Percentiles rank a stretch among this genome's conserved stretches.
phyloP scores from a whole-genome alignment of 1,284 basidiomycete genomes.

The Sanghuangporus weigelae region DNA sequence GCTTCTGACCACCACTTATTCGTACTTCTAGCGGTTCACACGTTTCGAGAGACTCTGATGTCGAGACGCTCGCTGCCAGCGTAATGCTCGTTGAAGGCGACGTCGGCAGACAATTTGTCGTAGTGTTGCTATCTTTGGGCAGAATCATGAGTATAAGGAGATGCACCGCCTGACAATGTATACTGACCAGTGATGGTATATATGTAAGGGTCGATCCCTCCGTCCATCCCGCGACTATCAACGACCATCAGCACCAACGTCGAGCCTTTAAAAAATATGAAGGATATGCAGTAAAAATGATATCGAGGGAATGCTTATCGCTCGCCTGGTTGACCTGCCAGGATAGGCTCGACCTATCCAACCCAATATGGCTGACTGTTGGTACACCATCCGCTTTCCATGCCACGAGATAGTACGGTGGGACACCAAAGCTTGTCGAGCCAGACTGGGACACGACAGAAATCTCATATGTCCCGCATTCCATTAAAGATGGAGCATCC shows the following conservation, averaged over 20 bases:
- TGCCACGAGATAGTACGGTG: constrained; percentile 47
- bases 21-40: constrained; percentile 44
- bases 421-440: constrained; percentile 23
- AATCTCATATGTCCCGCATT: not conserved
- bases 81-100: constrained; percentile 29
- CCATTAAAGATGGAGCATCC: not conserved
- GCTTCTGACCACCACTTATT: constrained; percentile 40
- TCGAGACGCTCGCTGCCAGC: constrained; percentile 39
- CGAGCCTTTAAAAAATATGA: constrained; percentile 29
- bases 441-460: not conserved
- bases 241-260: constrained; percentile 38
- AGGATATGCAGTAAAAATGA: not conserved
- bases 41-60: constrained; percentile 29
- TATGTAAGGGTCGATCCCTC: constrained; percentile 31
- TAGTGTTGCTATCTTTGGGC: constrained; percentile 26
- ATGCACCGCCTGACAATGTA: not conserved
- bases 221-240: constrained; percentile 40
- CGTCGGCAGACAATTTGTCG: constrained; percentile 30
- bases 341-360: constrained; percentile 31
- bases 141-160: constrained; percentile 5
- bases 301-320: constrained; percentile 27
- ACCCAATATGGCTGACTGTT: constrained; percentile 35
- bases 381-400: constrained; percentile 38
- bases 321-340: constrained; percentile 40
- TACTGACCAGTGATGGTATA: constrained; percentile 33